Evolutionary conservation across 176 grass and related monocot species (phyloP), one percentile per base, ranked within the genome.

Genomic region (Sorghum bicolor): DNA sequence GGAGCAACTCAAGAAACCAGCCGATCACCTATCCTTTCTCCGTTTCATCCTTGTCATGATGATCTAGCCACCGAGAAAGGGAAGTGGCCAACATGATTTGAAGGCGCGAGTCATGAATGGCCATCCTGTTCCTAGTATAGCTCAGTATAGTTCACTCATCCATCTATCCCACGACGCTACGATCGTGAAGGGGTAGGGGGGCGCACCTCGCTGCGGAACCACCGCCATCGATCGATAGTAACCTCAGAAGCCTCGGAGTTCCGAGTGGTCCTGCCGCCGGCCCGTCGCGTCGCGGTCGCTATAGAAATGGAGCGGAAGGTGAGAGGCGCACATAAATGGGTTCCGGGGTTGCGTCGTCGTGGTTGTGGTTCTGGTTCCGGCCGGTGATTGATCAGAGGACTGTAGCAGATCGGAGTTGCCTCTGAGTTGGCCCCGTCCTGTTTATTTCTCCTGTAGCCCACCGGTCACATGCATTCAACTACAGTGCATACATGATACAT

Each of bases 1-100:
- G 32, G 5, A 5, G 52, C 52, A 57, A n/a, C 52, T 57, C 6
- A n/a, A 57, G 6, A 43, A 71, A 71, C 38, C 11, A 43, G 26
- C 38, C 26, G 38, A 40, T 40, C 38, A 40, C 36, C 36, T 6
- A 12, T 38, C 20, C 24, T n/a, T n/a, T n/a, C 3, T 26, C 13
- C 31, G 45, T 32, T 76, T 13, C 8, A n/a, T 22, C 17, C 29
- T 37, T 57, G 38, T 58, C 43, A 58, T 8, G 14, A 28, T 28
- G n/a, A 44, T 41, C 37, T 38, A 38, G 70, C 8, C 34, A 11
- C 26, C 40, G 40, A 14, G 61, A 65, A 64, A 66, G 28, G 28
- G 28, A 80, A 67, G 77, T 67, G 62, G 39, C 40, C 16, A 48
- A 24, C 77, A 80, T 14, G 77, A 80, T 80, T 47, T 79, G 61